Base-by-base conservation (phyloP, 495 filamentous ascomycete genomes). In the Xylaria castorea region DNA sequence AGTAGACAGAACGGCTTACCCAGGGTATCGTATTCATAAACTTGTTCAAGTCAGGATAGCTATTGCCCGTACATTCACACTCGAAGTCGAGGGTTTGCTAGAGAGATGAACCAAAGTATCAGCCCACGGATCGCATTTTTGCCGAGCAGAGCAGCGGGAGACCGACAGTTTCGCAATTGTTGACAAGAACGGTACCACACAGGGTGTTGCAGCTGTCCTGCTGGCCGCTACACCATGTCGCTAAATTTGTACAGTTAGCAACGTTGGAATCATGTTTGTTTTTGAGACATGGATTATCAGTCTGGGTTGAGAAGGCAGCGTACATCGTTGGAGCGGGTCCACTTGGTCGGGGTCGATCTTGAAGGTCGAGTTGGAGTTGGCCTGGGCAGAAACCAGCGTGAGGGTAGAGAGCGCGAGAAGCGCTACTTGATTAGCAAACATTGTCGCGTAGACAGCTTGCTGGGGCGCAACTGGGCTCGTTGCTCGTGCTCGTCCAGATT, bases 1-100 rank as follows among this genome's bases (percentile, higher is more conserved):
- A 42, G 46, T 11, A 11, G 18, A 40, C 50, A 71, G 46, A 50
- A 34, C 0, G n/a, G 27, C 77, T 71, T 78, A 79, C 78, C 76
- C 76, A 80, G 55, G 81, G 81, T 74, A 84, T 74, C 20, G 80
- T 79, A 46, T 78, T 75, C 61, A 48, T 51, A 72, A 80, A 84
- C 55, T 75, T 64, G 55, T 78, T 76, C 73, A 84, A 76, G 55
- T 82, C 80, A 22, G 82, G 82, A 7, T 67, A 78, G 65, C 73
- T 70, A 53, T 75, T 74, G 68, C 80, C 71, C 18, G 75, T 51
- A 74, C 82, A 84, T 38, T 75, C 75, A 66, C 82, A 84, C 57
- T 64, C 70, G 66, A 75, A 84, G 74, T 77, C 75, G 55, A 84
- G 71, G 53, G 76, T 69, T 27, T 62, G 32, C 76, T 81, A 73